Evolutionary conservation across 129 eudicot genomes (phyloP), one percentile per base, ranked within the genome.

Genomic region (Chrysanthemum lavandulifolium): DNA sequence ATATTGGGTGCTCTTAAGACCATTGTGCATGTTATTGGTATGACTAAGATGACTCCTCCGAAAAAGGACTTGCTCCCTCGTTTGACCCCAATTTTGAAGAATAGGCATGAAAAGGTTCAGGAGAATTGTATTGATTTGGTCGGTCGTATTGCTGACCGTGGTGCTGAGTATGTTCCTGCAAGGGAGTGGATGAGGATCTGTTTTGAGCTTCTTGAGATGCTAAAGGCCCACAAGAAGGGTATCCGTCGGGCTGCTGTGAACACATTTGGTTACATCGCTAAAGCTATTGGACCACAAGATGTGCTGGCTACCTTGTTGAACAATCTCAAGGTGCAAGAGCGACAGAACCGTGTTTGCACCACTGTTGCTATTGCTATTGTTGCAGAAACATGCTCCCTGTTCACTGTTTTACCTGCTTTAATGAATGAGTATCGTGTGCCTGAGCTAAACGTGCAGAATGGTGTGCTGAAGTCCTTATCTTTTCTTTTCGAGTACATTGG

Each of bases 131-230:
- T 94, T 23, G 98, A 94, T 70, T 86, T 94, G 55, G 97, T 94
- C 12, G 98, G 98, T 15, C 82, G 98, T 50, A 94, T 94, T 79
- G 98, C 98, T 12, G 98, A 94, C 49, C 96, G 97, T 67, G 98
- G 98, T 15, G 96, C 98, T 3, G 98, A 94, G 78, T 94, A 87
- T 71, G 98, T 94, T 15, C 97, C 98, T 27, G 98, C 98, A 0
- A 80, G 93, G 58, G 98, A 94, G 78, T 94, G 98, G 98, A 94
- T 94, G 98, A 83, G 98, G 56, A 94, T 94, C 66, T 94, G 98
- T 71, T 94, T 94, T 55, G 98, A 94, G 86, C 97, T 94, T 47
- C 91, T 94, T 13, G 98, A 94, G 79, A 94, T 94, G 98, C 96
- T 94, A 43, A 94, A 94, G 67, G 98, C 98, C 65, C 98, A 94